Conservation (phyloP, 179 eudicot species). For the Heliamphora pulchella region DNA sequence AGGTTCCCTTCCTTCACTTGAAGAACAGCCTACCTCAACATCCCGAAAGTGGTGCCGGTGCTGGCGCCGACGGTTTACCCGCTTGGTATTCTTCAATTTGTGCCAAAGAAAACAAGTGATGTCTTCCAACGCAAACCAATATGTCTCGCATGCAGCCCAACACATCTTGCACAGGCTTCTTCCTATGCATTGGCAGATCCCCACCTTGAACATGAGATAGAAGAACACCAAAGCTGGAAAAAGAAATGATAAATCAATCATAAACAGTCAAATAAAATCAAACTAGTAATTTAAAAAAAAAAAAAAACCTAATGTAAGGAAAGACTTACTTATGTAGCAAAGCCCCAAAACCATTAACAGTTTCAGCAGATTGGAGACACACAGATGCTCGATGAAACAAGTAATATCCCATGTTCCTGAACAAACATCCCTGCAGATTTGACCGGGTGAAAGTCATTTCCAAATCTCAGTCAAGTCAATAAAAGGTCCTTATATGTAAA, state of each 20-base stretch:
- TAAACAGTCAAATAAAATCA: not conserved
- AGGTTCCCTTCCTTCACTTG: slow-evolving; percentile 7
- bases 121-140: slow-evolving; percentile 28
- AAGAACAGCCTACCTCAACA: slow-evolving; percentile 33
- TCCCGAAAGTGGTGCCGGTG: slow-evolving; percentile 21
- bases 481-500: not conserved
- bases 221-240: slow-evolving; percentile 34
- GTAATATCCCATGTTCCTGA: slow-evolving; percentile 41
- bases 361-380: slow-evolving; percentile 31
- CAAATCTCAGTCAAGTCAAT: not conserved
- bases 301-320: not conserved
- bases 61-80: slow-evolving; percentile 35
- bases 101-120: slow-evolving; percentile 40
- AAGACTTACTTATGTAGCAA: slow-evolving; percentile 33
- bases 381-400: slow-evolving; percentile 43
- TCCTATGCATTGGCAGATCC: slow-evolving; percentile 40
- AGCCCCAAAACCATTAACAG: slow-evolving; percentile 31
- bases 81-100: slow-evolving; percentile 33
- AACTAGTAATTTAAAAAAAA: not conserved
- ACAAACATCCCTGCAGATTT: slow-evolving; percentile 34
- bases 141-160: slow-evolving; percentile 45
- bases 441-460: not conserved
- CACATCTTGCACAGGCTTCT: slow-evolving; percentile 38
- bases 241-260: not conserved
- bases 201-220: slow-evolving; percentile 34